Evolutionary conservation across 805 yeast genomes (phyloP), one percentile per base, ranked within the genome.

Genomic region (Candida golubevii): DNA sequence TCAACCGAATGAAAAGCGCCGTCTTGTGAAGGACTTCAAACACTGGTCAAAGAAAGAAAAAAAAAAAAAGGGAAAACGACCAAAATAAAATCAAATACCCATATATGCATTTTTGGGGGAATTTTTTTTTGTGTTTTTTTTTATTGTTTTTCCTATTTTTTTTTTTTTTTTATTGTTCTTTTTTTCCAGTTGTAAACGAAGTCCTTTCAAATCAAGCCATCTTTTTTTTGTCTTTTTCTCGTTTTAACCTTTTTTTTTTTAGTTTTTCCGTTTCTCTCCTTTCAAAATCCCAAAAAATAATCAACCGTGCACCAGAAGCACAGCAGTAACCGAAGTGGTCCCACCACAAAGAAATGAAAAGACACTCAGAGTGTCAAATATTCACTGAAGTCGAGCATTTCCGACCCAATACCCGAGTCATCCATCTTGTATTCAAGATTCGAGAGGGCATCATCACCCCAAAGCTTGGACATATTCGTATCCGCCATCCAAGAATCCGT

Each of bases 341-440:
- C 44, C 33, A 39, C 45, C 41, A 27, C 14, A 26, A 23, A 48
- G 49, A 51, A 41, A 37, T 44, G 45, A 54, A 54, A 4, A 29
- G n/a, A 12, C 32, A 12, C 32, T 49, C 54, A 61, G 45, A 61
- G 54, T 36, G 64, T 58, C 53, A 64, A 63, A 46, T 59, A 64
- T 46, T 64, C 67, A 32, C 62, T 66, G 32, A 64, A 55, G 41
- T 63, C 58, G 39, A 62, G 49, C 33, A 49, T 48, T 34, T 55
- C 60, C 40, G 49, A 47, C 27, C 43, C 49, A 23, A 47, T 37
- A 18, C 34, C 47, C 18, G 41, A 28, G 8, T 31, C 41, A 7
- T 33, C 15, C 11, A 37, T 13, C 12, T 48, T 36, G 36, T 37
- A 41, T 29, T 41, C 44, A 39, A 47, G 38, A 41, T 39, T 39